Base-by-base conservation (phyloP, 495 filamentous ascomycete species). In the Penicillium herquei region DNA sequence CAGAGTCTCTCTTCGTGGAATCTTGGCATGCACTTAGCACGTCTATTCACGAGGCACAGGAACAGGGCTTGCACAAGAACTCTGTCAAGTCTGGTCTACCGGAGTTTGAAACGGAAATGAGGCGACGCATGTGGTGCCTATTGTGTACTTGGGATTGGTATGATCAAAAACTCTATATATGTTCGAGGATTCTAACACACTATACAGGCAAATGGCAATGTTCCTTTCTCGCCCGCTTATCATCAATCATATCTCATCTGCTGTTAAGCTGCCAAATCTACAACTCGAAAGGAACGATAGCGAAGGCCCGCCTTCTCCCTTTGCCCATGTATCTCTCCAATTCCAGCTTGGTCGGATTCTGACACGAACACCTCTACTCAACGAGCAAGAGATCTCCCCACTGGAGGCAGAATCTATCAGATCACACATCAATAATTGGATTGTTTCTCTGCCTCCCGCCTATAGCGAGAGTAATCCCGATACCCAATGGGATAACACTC, bases 21-120 rank as follows among this genome's bases (percentile, higher is more conserved):
- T 72, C 77, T 1, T 81, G 81, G 79, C 79, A 82, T 63, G 65
- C 71, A 11, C 51, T 83, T 34, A 63, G 71, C 39, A 56, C 61
- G 44, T 70, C 73, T 13, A 77, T 81, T 45, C 73, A 75, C 9
- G 78, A 78, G 31, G 80, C 78, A 0, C 78, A 80, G 53, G 80
- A 83, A 53, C 69, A 79, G 50, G 79, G 75, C 7, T 69, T 84
- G 57, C 76, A 84, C 53, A 73, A 72, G 14, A 70, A 72, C 35
- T 61, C 64, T 13, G 51, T 59, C 1, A 67, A 66, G 7, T 63
- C 68, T 4, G 68, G 63, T 0, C 55, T 77, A 44, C 71, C 73
- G 2, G 78, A 81, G 39, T 73, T 72, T 49, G 62, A 72, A 18
- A 61, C 67, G 34, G 72, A 76, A 55, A 70, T 70, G 58, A 65